phyloP scores from a whole-genome alignment of 2,329 filamentous ascomycete species.

The Lasiodiplodia gonubiensis region DNA sequence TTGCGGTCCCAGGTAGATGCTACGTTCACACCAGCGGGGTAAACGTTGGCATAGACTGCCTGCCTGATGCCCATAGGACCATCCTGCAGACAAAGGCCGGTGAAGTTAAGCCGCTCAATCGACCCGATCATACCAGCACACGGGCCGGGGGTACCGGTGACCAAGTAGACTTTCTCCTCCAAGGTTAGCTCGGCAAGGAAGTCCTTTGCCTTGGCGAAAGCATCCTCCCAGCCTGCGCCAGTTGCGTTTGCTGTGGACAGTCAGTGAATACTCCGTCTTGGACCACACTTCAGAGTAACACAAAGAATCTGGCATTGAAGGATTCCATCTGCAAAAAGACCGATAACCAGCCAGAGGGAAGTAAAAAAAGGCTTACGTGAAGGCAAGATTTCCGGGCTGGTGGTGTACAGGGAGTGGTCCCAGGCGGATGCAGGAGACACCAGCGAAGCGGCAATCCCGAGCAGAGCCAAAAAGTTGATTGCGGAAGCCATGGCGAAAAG shows the following conservation, averaged over 20 bases:
- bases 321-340: no score
- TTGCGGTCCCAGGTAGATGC: constrained; percentile 49
- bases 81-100: constrained; percentile 49
- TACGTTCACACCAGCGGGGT: constrained; percentile 44
- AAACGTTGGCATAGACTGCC: constrained; percentile 40
- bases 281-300: not conserved
- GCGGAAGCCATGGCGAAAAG: constrained; percentile 21
- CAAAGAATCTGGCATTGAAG: not conserved
- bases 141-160: constrained; percentile 35
- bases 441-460: constrained; percentile 20
- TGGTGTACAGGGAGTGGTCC: constrained; percentile 25
- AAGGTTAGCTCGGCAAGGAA: constrained; percentile 45
- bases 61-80: constrained; percentile 37
- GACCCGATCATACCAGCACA: constrained; percentile 41
- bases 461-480: constrained; percentile 25
- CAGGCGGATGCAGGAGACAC: constrained; percentile 18
- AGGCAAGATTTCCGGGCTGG: constrained; percentile 18
- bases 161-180: constrained; percentile 47
- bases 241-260: constrained; percentile 26
- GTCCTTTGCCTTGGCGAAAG: constrained; percentile 42
- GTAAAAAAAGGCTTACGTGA: constrained; percentile 13
- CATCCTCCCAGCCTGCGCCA: constrained; percentile 41
- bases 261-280: not conserved
- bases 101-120: constrained; percentile 47
- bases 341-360: no score